Conservation (phyloP, 768 basidiomycete species). For the Podaxis sp. region DNA sequence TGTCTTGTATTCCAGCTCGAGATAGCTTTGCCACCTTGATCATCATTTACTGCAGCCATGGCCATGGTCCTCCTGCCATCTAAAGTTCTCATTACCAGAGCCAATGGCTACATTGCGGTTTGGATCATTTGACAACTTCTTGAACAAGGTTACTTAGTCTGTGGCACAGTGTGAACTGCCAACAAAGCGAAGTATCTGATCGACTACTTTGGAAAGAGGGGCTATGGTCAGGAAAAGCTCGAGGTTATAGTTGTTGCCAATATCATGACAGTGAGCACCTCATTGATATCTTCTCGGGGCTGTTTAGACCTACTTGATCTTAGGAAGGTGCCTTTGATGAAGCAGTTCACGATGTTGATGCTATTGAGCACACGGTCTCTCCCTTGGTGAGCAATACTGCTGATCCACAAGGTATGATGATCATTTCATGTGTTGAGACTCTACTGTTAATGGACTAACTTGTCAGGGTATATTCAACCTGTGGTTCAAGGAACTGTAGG, state of each 20-base stretch:
- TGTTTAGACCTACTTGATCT: not conserved
- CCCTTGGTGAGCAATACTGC: conserved; percentile 50
- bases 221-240: conserved; percentile 54
- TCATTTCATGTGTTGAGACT: not conserved
- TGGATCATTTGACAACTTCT: conserved; percentile 60
- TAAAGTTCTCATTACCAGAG: conserved; percentile 54
- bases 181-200: conserved; percentile 58
- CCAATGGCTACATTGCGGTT: conserved; percentile 58
- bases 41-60: conserved; percentile 21
- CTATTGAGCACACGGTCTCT: conserved; percentile 68
- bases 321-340: conserved; percentile 76
- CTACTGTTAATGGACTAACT: not conserved
- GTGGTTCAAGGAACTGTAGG: conserved; percentile 71
- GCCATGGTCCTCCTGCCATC: conserved; percentile 27
- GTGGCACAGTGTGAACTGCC: conserved; percentile 63
- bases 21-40: too few relatives aligned
- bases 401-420: conserved; percentile 36
- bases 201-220: conserved; percentile 51
- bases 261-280: conserved; percentile 39
- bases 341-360: conserved; percentile 75
- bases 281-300: not conserved
- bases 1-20: too few relatives aligned
- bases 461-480: conserved; percentile 62
- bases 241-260: conserved; percentile 70
- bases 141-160: conserved; percentile 59